phyloP scores from a whole-genome alignment of 768 basidiomycete genomes.

The Tephrocybe rancida region DNA sequence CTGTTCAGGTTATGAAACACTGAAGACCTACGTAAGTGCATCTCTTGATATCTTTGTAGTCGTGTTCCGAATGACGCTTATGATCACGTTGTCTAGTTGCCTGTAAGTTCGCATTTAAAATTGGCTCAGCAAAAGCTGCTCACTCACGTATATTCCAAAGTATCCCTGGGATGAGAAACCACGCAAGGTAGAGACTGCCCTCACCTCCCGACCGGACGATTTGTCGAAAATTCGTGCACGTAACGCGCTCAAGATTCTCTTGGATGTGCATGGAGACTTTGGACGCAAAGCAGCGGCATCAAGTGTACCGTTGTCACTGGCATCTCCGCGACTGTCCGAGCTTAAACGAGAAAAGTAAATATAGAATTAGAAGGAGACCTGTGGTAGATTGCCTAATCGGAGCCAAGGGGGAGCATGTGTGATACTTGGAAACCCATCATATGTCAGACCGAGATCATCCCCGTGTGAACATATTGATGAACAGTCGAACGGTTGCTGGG shows the following conservation, averaged over 20 bases:
- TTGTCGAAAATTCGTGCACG: conserved; percentile 88
- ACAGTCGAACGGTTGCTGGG: conserved; percentile 41
- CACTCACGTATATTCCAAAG: conserved; percentile 36
- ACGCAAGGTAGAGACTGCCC: conserved; percentile 66
- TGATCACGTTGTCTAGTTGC: conserved; percentile 38
- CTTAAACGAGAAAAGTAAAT: conserved; percentile 19
- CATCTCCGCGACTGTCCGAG: conserved; percentile 40
- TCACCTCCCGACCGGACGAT: conserved; percentile 76
- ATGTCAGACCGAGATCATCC: conserved; percentile 23
- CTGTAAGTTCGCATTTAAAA: conserved; percentile 37
- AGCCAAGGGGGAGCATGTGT: conserved; percentile 16
- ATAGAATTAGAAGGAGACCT: conserved; percentile 15
- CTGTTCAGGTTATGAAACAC: conserved; percentile 43
- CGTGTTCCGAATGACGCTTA: conserved; percentile 3
- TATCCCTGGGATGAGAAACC: conserved; percentile 82
- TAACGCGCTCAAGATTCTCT: conserved; percentile 90
- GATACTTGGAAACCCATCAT: conserved; percentile 19
- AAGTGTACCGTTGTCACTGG: conserved; percentile 39
- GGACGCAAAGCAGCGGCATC: conserved; percentile 56
- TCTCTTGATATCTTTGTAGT: conserved; percentile 7
- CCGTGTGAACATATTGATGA: conserved; percentile 31
- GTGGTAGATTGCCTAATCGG: conserved; percentile 16
- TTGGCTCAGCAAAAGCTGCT: conserved; percentile 19
- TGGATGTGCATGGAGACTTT: conserved; percentile 92
- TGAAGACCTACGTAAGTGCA: conserved; percentile 45